Base-by-base conservation (phyloP, 192 early-diverging fungal genomes). In the Lobosporangium transversale region DNA sequence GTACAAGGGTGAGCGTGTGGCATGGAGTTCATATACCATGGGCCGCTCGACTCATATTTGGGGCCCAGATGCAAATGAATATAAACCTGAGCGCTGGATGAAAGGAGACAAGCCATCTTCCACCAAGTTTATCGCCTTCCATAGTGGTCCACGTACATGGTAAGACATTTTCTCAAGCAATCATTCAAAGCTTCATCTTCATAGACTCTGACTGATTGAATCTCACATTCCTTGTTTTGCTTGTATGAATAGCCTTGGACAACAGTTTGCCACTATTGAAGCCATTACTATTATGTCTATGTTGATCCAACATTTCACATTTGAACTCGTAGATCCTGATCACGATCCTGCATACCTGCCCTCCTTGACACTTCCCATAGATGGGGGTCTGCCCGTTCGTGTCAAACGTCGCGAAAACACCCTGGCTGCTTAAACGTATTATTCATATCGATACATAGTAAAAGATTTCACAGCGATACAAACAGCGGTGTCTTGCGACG, bases 11-110 rank as follows among this genome's bases (percentile, higher is more conserved):
- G 79, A 85, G 7, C 43, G 40, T 14, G 63, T 92, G 0, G 51
- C 40, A 0, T 91, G 81, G 83, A 52, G 44, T 3, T 65, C 81
- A 18, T 94, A 81, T 43, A 61, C 57, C 12, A 84, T 88, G 78
- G 90, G 87, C 4, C 78, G 89, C 37, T 63, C 51, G 21, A 59
- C 74, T 44, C 55, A 59, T 2, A 75, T 88, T 35, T 93, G 90
- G 91, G 90, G 91, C 11, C 51, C 59, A n/a, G 86, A 92, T 62
- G 90, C 89, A 7, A 64, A 60, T 27, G 73, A 85, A 37, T 93
- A 87, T 62, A 66, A 71, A 12, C 91, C 91, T 23, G 86, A 91
- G 50, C 80, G 90, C 10, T 93, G 91, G 87, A 54, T 91, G 23
- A 29, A 52, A 2, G 68, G 53, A 7, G 81, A 80, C 20, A 75